Percentiles rank a stretch among this genome's conserved stretches.
Evolutionary conservation across 164 flowering plant species (phyloP).

Genomic region (Pachysandra terminalis): DNA sequence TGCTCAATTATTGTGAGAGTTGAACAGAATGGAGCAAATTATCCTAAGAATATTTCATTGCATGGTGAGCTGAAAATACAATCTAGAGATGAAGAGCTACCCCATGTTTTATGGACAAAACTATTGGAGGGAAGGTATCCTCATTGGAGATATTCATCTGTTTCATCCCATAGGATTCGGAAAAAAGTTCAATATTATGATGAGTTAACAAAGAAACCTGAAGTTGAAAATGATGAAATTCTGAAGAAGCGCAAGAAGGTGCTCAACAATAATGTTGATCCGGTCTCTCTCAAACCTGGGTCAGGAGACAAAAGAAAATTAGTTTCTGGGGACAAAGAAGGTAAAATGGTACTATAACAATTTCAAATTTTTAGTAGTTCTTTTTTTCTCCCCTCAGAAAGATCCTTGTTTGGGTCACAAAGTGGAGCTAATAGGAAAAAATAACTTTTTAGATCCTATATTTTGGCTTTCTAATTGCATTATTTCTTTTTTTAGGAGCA

Average conservation of each 20-base stretch:
- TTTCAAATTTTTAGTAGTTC: background rate
- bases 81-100: slow-evolving; percentile 32
- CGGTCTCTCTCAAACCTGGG: slow-evolving; percentile 18
- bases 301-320: slow-evolving; percentile 26
- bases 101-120: slow-evolving; percentile 68
- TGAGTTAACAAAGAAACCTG: slow-evolving; percentile 15
- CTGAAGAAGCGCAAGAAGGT: slow-evolving; percentile 58
- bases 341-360: slow-evolving; percentile 16
- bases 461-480: slow-evolving; percentile 5
- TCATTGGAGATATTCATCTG: slow-evolving; percentile 56
- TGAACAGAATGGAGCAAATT: slow-evolving; percentile 37
- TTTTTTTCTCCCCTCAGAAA: background rate
- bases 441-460: background rate
- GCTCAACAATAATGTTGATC: slow-evolving; percentile 18
- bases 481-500: slow-evolving; percentile 9
- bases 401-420: background rate
- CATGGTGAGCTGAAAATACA: slow-evolving; percentile 50
- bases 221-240: slow-evolving; percentile 33
- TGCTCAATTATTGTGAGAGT: slow-evolving; percentile 37
- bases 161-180: slow-evolving; percentile 45
- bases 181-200: slow-evolving; percentile 52
- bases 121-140: slow-evolving; percentile 57
- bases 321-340: slow-evolving; percentile 29
- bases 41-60: slow-evolving; percentile 28
- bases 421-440: background rate